Conservation (phyloP, 371 early-diverging fungal species). For the Ordospora colligata region DNA sequence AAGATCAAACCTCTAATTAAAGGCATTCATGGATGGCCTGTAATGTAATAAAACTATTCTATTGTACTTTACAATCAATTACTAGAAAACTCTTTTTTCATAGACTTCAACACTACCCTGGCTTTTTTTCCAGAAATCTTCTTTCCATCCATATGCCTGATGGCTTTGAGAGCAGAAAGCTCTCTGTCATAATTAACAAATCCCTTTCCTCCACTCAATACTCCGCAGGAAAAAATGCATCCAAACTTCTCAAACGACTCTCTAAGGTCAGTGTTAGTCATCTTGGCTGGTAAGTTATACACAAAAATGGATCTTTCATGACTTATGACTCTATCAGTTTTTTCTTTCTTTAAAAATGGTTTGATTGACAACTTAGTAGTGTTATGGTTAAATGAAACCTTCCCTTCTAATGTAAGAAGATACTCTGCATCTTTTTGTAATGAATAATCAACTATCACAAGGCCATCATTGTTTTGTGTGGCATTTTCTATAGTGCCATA, state of each 20-base stretch:
- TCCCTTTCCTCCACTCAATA: constrained; percentile 15
- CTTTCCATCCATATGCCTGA: constrained; percentile 25
- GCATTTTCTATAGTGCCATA: constrained; percentile 9
- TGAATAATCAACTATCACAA: constrained; percentile 11
- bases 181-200: constrained; percentile 36
- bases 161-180: constrained; percentile 29
- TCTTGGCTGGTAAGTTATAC: constrained; percentile 14
- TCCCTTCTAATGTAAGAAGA: constrained; percentile 10
- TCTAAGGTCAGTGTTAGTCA: constrained; percentile 18
- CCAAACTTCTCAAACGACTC: constrained; percentile 33
- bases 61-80: neutral
- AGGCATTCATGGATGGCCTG: neutral
- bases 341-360: neutral
- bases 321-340: neutral
- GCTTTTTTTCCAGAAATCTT: constrained; percentile 21
- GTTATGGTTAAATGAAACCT: neutral
- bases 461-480: neutral
- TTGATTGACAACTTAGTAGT: neutral
- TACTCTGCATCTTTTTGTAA: constrained; percentile 7
- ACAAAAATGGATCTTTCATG: constrained; percentile 19
- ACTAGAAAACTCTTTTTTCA: neutral
- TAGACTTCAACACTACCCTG: constrained; percentile 16
- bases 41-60: neutral
- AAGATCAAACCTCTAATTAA: neutral
- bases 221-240: neutral